Base-by-base conservation (phyloP, 2,329 filamentous ascomycete genomes). In the Neofusicoccum sp. region DNA sequence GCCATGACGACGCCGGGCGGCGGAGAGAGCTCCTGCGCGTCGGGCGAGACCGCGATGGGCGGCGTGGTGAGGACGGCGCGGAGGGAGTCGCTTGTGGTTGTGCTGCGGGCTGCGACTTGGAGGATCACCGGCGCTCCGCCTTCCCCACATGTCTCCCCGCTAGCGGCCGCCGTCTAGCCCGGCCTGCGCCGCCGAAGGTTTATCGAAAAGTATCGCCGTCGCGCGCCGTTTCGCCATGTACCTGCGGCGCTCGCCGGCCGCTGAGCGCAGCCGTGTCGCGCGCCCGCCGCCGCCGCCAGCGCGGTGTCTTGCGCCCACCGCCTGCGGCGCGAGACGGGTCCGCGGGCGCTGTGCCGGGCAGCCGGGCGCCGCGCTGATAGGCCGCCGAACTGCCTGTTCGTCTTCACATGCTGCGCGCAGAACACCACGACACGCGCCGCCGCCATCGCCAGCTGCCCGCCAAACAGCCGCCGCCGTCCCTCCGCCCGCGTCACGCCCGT, bases 1-100 rank as follows among this genome's bases (percentile, higher is more conserved):
- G 36, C 36, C 51, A 43, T 43, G 51, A 56, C 38, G 51, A 56
- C 51, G 51, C 4, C 51, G 51, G 36, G 11, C 20, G 31, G 51
- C 51, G 38, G 51, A 51, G 33, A 26, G 47, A 38, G 33, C 47
- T 51, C 47, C 47, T 51, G 30, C n/a, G 47, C 26, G 47, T 9
- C 16, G 47, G 47, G 31, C 33, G 20, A 30, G 49, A 54, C 41
- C 36, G 24, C 49, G 49, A 54, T 54, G 49, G 31, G 24, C 14
- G 36, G 3, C 11, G 20, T 9, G 49, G 49, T 36, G 24, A 36
- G 30, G 49, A 9, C 34, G 49, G 12, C 3, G 34, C 30, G 34
- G 49, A 24, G 20, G 34, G 14, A n/a, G 48, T 6, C 49, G 34
- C 16, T 54, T 34, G 47, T 51, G 49, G 49, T 41, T 24, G 20